These are phyloP conservation scores for Parasitella parasitica DNA, from an alignment of 371 early-diverging fungal species.

Conservation along the genomic window DNA sequence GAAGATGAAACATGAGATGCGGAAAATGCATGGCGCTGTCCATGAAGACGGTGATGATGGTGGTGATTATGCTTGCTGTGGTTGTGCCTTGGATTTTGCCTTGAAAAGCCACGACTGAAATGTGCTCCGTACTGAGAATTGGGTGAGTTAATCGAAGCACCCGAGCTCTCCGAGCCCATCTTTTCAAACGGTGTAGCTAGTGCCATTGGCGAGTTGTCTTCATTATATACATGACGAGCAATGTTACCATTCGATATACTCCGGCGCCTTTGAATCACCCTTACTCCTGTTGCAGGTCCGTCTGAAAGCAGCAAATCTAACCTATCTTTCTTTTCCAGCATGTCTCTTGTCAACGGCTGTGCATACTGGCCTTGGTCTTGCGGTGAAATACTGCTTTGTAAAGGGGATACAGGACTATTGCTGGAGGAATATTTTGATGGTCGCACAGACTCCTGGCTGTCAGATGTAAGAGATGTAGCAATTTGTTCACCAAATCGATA, in stretches of 20 bases:
- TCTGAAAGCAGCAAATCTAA: constrained; percentile 5
- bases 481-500: constrained; percentile 6
- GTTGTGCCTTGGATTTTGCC: background rate
- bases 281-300: background rate
- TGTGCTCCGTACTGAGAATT: background rate
- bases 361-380: background rate
- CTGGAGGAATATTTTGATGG: background rate
- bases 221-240: constrained; percentile 10
- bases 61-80: background rate
- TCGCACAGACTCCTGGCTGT: background rate
- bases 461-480: background rate
- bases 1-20: background rate
- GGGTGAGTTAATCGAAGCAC: background rate
- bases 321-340: constrained; percentile 9
- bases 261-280: background rate
- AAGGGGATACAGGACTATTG: background rate
- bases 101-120: background rate
- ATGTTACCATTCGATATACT: constrained; percentile 11
- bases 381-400: background rate
- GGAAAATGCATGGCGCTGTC: no score
- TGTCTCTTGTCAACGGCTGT: constrained; percentile 10
- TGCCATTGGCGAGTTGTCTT: constrained; percentile 10
- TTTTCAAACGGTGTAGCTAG: background rate
- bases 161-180: background rate
- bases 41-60: background rate